A percentile compares a stretch with the other conserved stretches of the same genome.
These are phyloP conservation scores for Podaxis carcinomalis DNA, from an alignment of 768 basidiomycete genomes.

Conservation along the genomic window DNA sequence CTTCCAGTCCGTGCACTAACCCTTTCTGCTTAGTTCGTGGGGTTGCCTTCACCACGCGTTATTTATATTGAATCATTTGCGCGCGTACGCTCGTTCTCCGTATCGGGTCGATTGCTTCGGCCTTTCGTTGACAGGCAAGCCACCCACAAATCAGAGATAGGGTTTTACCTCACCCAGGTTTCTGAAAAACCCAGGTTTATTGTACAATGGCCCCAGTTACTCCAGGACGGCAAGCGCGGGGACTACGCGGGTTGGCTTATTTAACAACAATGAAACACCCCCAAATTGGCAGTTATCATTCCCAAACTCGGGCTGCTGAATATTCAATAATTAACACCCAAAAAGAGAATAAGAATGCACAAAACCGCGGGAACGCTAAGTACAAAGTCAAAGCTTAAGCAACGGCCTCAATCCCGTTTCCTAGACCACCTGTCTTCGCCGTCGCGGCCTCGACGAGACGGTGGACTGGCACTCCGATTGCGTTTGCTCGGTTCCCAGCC, in stretches of 20 bases:
- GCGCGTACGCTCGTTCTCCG: conserved; percentile 72
- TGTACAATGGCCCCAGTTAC: conserved; percentile 81
- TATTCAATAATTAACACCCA: background rate
- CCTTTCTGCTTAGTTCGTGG: conserved; percentile 54
- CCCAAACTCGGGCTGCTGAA: background rate
- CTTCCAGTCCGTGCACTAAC: background rate
- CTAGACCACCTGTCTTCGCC: conserved; percentile 81
- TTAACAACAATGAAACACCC: conserved; percentile 28
- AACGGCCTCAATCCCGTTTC: conserved; percentile 39
- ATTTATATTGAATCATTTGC: conserved; percentile 96
- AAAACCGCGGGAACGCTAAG: background rate
- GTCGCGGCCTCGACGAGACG: conserved; percentile 51
- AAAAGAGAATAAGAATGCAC: background rate
- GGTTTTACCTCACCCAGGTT: background rate
- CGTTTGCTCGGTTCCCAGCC: conserved; percentile 81
- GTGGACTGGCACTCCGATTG: conserved; percentile 73
- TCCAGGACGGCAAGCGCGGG: conserved; percentile 35
- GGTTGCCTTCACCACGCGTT: conserved; percentile 62
- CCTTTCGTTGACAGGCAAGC: conserved; percentile 77
- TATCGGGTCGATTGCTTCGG: conserved; percentile 79
- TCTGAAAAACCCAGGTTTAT: conserved; percentile 54
- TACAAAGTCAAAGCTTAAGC: background rate
- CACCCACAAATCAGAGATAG: background rate
- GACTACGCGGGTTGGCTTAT: conserved; percentile 66
- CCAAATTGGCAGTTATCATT: background rate